Base-by-base conservation (phyloP, 2,329 filamentous ascomycete species). In the Cordyceps tenuipes region DNA sequence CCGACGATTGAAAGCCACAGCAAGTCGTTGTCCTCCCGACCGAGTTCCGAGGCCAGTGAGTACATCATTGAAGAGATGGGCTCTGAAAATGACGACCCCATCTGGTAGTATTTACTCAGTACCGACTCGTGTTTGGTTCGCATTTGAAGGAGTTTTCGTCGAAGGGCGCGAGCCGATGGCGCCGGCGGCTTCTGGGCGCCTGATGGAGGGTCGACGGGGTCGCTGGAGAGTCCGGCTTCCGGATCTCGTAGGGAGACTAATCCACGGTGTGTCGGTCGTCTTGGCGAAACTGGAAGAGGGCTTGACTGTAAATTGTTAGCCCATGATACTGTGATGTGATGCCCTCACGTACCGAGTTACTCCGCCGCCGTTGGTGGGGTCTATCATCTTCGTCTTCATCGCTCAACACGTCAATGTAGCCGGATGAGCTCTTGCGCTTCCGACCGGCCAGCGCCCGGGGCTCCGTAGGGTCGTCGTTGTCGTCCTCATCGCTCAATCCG, bases 1-100 rank as follows among this genome's bases (percentile, higher is more conserved):
- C 94, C 94, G 29, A 99, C 90, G 68, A 97, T 96, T 6, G 91
- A 86, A 61, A 96, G 82, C 94, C 94, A 99, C 15, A 99, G 80
- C 23, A 97, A 79, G 68, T 99, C 92, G 68, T 97, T 99, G 72
- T 97, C 93, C 78, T 97, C 94, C 57, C 92, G 88, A 63, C 94
- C 94, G 7, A 99, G 83, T 69, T 97, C 94, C 1, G 92, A 96
- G 1, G 93, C 94, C 15, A 99, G 80, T 0, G 91, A 95, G 73
- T 97, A 99, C 69, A 97, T 84, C 76, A 97, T 87, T 0, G 92
- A 96, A 0, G 92, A 94, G 59, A 97, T 90, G 0, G 94, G 94
- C 70, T 99, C 94, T 0, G 93, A 93, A 70, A 96, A 97, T 2
- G 91, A 96, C 3, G 90, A 87, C 46, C 94, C 94, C 34, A 90